phyloP scores from a whole-genome alignment of 2,329 filamentous ascomycete species.

The Leptodontidium sp. region DNA sequence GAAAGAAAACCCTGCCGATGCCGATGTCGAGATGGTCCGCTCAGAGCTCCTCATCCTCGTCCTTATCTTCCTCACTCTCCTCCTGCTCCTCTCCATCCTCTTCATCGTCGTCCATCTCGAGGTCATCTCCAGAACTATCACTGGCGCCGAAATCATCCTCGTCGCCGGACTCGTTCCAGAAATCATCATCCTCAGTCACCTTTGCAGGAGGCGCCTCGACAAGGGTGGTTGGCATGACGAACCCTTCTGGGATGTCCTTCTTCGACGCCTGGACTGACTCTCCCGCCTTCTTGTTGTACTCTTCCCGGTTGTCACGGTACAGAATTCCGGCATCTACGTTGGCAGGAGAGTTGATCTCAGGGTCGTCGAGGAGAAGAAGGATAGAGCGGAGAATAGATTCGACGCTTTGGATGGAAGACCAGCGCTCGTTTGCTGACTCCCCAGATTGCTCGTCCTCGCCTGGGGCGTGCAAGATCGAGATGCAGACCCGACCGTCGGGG shows the following conservation, averaged over 20 bases:
- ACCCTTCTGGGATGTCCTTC: conserved; percentile 79
- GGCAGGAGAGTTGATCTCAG: conserved; percentile 90
- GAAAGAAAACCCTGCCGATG: background rate
- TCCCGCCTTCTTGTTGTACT: conserved; percentile 75
- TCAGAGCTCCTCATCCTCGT: conserved; percentile 25
- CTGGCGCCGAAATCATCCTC: conserved; percentile 82
- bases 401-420: conserved; percentile 92
- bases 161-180: conserved; percentile 81
- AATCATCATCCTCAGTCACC: conserved; percentile 78
- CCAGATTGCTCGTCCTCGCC: conserved; percentile 94
- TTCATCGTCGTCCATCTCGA: conserved; percentile 61
- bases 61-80: conserved; percentile 36
- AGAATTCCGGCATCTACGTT: conserved; percentile 93
- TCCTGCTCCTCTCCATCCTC: conserved; percentile 57
- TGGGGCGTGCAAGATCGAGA: conserved; percentile 92
- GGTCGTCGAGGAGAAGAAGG: conserved; percentile 89
- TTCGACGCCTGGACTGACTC: conserved; percentile 78
- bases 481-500: conserved; percentile 87
- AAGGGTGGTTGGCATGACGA: conserved; percentile 81
- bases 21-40: background rate
- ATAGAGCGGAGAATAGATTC: conserved; percentile 95
- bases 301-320: conserved; percentile 75
- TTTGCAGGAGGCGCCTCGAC: conserved; percentile 68
- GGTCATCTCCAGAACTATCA: conserved; percentile 68
- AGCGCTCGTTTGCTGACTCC: conserved; percentile 88